Evolutionary conservation across 495 filamentous ascomycete genomes (phyloP).

Genomic region (Penicillium alfredii): DNA sequence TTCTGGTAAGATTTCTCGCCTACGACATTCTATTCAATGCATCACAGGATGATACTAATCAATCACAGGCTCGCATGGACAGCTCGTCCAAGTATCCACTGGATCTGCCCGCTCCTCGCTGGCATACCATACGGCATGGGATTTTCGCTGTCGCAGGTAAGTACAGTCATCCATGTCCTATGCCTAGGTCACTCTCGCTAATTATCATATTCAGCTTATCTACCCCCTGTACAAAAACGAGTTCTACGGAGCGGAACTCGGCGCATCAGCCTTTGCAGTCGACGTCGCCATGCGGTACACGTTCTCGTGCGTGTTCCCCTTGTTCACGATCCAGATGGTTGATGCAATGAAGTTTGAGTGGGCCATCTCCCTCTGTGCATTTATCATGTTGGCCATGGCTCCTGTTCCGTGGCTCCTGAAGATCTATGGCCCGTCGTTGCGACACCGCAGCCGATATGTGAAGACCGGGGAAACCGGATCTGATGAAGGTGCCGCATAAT

Average conservation of each 20-base stretch:
- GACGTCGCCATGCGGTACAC: constrained; percentile 9
- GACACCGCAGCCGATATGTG: constrained; percentile 5
- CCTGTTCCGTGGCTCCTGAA: constrained; percentile 6
- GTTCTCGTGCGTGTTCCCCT: constrained; percentile 6
- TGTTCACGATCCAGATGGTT: constrained; percentile 5
- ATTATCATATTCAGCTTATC: constrained; percentile 1
- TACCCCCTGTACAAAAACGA: constrained; percentile 11
- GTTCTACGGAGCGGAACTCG: constrained; percentile 6
- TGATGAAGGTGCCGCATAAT: no score
- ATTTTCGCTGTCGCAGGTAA: constrained; percentile 7
- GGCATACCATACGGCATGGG: constrained; percentile 1
- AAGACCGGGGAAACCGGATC: no score
- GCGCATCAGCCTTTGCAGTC: constrained; percentile 6
- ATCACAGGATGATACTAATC: no score
- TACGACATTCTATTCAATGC: neutral
- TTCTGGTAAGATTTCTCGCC: constrained; percentile 5
- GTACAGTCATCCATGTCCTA: no score
- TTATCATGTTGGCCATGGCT: neutral
- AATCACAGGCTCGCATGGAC: constrained; percentile 8
- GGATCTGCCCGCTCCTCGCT: constrained; percentile 4
- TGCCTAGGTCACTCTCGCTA: no score
- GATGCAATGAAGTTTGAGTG: constrained; percentile 6
- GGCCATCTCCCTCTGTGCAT: constrained; percentile 4
- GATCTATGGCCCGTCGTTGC: constrained; percentile 2
- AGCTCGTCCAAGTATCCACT: constrained; percentile 4